These are phyloP conservation scores for Dactylonectria macrodidyma DNA, from an alignment of 2,329 filamentous ascomycete genomes.

Conservation along the genomic window DNA sequence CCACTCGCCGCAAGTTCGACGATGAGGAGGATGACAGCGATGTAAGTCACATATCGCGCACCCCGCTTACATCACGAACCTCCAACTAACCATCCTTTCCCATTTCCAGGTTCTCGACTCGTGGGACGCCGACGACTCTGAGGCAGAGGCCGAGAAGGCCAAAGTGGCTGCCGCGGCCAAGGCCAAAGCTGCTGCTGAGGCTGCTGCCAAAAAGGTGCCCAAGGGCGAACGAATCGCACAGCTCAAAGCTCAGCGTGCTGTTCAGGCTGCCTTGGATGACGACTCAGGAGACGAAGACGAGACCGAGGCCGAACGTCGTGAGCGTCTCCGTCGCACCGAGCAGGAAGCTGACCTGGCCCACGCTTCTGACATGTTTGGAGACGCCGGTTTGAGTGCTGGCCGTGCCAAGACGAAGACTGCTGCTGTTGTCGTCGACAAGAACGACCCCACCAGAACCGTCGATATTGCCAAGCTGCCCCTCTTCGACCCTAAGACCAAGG, in stretches of 20 bases:
- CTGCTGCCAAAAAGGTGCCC: conserved; percentile 91
- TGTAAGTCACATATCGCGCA: conserved; percentile 64
- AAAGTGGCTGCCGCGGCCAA: conserved; percentile 89
- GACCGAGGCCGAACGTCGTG: conserved; percentile 79
- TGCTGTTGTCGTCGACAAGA: conserved; percentile 77
- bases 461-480: conserved; percentile 86
- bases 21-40: conserved; percentile 91
- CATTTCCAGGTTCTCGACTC: conserved; percentile 86
- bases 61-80: not conserved
- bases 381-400: conserved; percentile 75
- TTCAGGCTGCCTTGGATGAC: conserved; percentile 65
- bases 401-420: conserved; percentile 78
- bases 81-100: conserved; percentile 21
- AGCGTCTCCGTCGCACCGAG: conserved; percentile 83
- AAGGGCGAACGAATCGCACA: conserved; percentile 90
- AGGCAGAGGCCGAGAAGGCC: conserved; percentile 95
- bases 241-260: conserved; percentile 74
- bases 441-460: conserved; percentile 83
- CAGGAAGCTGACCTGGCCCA: conserved; percentile 91
- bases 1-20: conserved; percentile 78
- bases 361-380: conserved; percentile 91
- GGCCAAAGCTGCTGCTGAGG: conserved; percentile 90
- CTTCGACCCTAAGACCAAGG: conserved; percentile 91
- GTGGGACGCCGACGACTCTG: conserved; percentile 98
- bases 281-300: conserved; percentile 77